phyloP scores from a whole-genome alignment of 352 stramenopile species.

The Proteromonas lacertae region DNA sequence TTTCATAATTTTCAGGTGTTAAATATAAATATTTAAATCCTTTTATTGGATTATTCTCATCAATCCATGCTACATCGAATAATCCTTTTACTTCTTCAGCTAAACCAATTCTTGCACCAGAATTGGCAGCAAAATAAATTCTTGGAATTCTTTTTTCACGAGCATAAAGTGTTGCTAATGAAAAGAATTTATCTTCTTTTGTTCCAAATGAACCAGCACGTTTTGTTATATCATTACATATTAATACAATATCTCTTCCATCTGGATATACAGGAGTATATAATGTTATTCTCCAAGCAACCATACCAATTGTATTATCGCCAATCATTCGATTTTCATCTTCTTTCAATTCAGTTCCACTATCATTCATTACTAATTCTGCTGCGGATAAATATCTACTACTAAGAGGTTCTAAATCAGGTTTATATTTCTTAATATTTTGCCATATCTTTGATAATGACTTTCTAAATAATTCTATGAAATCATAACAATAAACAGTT shows the following conservation, averaged over 20 bases:
- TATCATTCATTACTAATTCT: constrained; percentile 4
- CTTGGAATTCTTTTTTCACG: constrained; percentile 44
- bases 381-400: background rate
- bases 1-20: constrained; percentile 11
- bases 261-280: constrained; percentile 86
- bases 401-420: too few species aligned
- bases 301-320: constrained; percentile 95
- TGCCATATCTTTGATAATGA: constrained; percentile 59
- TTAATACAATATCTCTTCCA: constrained; percentile 80
- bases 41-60: constrained; percentile 66
- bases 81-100: constrained; percentile 81
- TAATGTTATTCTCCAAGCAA: constrained; percentile 87
- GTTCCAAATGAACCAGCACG: constrained; percentile 96
- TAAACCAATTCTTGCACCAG: constrained; percentile 85
- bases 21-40: constrained; percentile 97
- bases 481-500: constrained; percentile 91
- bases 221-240: constrained; percentile 99
- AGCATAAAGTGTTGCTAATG: constrained; percentile 72
- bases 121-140: constrained; percentile 95
- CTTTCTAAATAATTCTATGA: constrained; percentile 85
- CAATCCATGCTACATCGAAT: constrained; percentile 89
- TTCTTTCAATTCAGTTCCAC: constrained; percentile 5
- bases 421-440: too few species aligned
- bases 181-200: constrained; percentile 89
- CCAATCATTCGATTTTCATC: constrained; percentile 37